These are phyloP conservation scores for Monascus purpureus DNA, from an alignment of 495 filamentous ascomycete genomes.

Conservation along the genomic window DNA sequence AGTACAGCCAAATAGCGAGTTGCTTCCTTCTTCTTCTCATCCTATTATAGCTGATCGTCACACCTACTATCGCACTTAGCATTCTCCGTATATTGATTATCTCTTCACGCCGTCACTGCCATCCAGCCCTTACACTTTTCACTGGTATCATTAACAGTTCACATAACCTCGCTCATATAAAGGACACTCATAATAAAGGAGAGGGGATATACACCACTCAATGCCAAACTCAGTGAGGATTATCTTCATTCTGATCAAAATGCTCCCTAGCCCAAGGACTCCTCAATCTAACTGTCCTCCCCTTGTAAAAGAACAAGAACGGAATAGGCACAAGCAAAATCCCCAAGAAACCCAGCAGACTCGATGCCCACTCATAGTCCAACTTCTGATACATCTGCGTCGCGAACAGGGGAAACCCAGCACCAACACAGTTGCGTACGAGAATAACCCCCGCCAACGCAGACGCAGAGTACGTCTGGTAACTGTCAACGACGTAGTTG, in stretches of 20 bases:
- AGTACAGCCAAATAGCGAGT: too few relatives aligned
- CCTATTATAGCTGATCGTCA: too few relatives aligned
- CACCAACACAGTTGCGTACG: slow-evolving; percentile 28
- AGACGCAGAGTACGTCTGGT: slow-evolving; percentile 37
- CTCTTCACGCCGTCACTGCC: too few relatives aligned
- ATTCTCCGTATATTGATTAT: too few relatives aligned
- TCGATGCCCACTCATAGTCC: slow-evolving; percentile 46
- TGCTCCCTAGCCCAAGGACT: slow-evolving; percentile 30
- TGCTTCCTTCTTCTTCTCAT: too few relatives aligned
- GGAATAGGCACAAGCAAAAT: slow-evolving; percentile 45
- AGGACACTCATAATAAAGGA: too few relatives aligned
- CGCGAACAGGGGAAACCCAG: slow-evolving; percentile 33
- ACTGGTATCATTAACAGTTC: too few relatives aligned
- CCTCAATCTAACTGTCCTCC: slow-evolving; percentile 19
- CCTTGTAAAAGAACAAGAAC: slow-evolving; percentile 26
- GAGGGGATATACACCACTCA: too few relatives aligned
- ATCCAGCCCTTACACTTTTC: too few relatives aligned
- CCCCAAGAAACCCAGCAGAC: slow-evolving; percentile 44
- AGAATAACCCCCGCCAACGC: slow-evolving; percentile 29
- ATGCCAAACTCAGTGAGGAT: slow-evolving; percentile 19
- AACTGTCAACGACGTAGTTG: slow-evolving; percentile 43
- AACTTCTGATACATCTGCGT: slow-evolving; percentile 44
- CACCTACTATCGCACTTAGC: too few relatives aligned
- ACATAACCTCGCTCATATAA: too few relatives aligned
- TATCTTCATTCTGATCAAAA: slow-evolving; percentile 23